Evolutionary conservation across 306 rosid genomes (phyloP).

Genomic region (Glycine tomentella): DNA sequence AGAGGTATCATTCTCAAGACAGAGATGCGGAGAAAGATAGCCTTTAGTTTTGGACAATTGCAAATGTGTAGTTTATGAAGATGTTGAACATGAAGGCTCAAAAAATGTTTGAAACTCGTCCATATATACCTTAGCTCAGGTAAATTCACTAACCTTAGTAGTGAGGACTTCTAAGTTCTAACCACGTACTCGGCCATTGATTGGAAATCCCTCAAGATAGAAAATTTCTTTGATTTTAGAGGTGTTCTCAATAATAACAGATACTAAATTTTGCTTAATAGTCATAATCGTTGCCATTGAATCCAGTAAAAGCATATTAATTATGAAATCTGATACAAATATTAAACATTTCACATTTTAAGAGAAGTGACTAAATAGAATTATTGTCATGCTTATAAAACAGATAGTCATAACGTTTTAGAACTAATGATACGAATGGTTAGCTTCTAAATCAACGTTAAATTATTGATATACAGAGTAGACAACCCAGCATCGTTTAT

Average conservation of each 20-base stretch:
- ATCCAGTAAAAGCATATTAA: not conserved
- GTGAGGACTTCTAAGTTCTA: too few species aligned
- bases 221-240: not conserved
- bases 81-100: not conserved
- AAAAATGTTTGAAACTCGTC: not conserved
- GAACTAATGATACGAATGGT: not conserved
- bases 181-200: not conserved
- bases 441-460: too few species aligned
- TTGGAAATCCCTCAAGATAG: not conserved
- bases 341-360: not conserved
- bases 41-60: not conserved
- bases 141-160: too few species aligned
- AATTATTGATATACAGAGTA: not conserved
- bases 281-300: not conserved
- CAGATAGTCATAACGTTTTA: not conserved
- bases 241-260: too few species aligned
- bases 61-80: not conserved
- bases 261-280: not conserved
- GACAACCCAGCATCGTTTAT: not conserved
- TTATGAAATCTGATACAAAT: not conserved
- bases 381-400: not conserved
- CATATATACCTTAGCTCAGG: not conserved
- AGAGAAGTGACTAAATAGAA: not conserved
- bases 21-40: constrained; percentile 15
- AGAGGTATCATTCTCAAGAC: not conserved